phyloP scores from a whole-genome alignment of 257 asterid species.

The Solanum virginianum region DNA sequence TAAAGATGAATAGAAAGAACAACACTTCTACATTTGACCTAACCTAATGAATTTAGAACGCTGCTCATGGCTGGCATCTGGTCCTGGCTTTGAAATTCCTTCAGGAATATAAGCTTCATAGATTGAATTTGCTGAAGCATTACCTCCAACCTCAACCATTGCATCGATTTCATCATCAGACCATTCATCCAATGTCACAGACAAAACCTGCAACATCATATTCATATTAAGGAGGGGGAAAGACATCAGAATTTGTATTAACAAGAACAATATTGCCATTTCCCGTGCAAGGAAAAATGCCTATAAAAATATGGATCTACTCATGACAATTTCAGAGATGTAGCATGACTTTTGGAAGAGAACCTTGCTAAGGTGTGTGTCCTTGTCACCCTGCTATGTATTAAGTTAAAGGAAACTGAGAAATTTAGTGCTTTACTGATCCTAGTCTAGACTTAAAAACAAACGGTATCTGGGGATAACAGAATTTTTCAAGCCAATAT shows the following conservation, averaged over 20 bases:
- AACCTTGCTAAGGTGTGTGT: background rate
- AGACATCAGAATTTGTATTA: background rate
- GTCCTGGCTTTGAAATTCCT: constrained; percentile 76
- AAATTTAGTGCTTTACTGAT: background rate
- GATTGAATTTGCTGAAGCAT: constrained; percentile 88
- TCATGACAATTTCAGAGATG: background rate
- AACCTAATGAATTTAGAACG: constrained; percentile 84
- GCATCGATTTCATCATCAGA: constrained; percentile 81
- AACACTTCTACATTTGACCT: background rate
- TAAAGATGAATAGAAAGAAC: background rate
- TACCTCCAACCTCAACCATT: constrained; percentile 95
- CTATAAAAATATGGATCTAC: background rate
- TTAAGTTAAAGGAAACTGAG: background rate
- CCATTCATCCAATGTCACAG: constrained; percentile 98
- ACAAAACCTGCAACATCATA: constrained; percentile 56
- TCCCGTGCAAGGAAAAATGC: background rate
- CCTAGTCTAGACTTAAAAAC: background rate
- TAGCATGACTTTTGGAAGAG: background rate
- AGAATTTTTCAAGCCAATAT: background rate
- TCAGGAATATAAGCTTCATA: constrained; percentile 93
- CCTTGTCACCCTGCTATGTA: background rate
- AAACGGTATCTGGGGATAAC: background rate
- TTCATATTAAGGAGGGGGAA: background rate
- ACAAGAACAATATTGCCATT: background rate
- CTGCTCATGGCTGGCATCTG: constrained; percentile 62